Base-by-base conservation (phyloP, 176 grass and related monocot genomes). In the Aegilops umbellulata region DNA sequence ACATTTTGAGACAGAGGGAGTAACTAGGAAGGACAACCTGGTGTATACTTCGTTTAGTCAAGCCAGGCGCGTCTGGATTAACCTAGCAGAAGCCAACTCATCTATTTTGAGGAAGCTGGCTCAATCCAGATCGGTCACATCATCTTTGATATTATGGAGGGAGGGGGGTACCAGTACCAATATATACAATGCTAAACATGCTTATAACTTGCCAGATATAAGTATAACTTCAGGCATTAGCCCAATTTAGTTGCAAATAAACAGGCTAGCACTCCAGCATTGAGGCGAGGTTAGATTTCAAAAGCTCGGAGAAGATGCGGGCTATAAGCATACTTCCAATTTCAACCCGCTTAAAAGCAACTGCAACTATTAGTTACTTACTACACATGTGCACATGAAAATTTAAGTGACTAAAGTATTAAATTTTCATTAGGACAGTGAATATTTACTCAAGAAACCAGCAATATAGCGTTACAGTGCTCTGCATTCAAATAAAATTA, bases 241-340 rank as follows among this genome's bases (percentile, higher is more conserved):
- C 61, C 44, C 3, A 61, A 61, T 83, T 72, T 60, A 83, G 19
- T 73, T 83, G 34, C 53, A 60, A 83, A 80, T 80, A 29, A 80
- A 42, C 5, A 62, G 31, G 7, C 36, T 14, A 68, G 4, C 13
- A 38, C 10, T 57, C 75, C 20, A 81, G 44, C 41, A 61, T 29
- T 60, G 5, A 29, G 36, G 17, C 31, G 36, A 83, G 34, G 34
- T 83, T 22, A 72, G 14, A 69, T 38, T 11, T 5, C 61, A 22
- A 74, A 12, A 51, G 4, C 1, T 60, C 27, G 1, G 69, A 30
- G 38, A 44, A 47, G 19, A 63, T 64, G 62, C 1, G 39, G 38
- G 79, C 42, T 47, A 47, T 67, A 80, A 80, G 61, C 38, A 31
- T 31, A 39, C 25, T 80, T 80, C 9, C 39, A 17, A 80, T 46